phyloP scores from a whole-genome alignment of 179 eudicot genomes.

The Actinidia chinensis region DNA sequence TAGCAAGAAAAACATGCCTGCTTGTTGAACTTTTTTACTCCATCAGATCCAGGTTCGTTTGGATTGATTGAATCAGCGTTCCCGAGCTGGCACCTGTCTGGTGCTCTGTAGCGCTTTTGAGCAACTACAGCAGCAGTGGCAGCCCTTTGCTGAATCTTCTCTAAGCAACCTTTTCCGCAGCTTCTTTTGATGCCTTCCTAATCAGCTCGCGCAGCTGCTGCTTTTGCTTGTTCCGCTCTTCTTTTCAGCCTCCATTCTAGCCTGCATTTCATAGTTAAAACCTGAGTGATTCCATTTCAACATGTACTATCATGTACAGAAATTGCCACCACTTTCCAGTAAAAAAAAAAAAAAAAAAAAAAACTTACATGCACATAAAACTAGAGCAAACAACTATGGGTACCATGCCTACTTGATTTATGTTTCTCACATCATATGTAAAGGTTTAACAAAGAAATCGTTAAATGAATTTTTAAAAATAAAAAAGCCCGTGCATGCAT shows the following conservation, averaged over 20 bases:
- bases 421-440: no score
- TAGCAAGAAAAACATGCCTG: conserved; percentile 40
- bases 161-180: conserved; percentile 47
- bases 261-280: conserved; percentile 38
- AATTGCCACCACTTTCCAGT: background rate
- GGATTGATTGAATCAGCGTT: conserved; percentile 25
- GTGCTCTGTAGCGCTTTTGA: conserved; percentile 17
- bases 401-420: no score
- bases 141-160: conserved; percentile 34
- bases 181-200: conserved; percentile 64
- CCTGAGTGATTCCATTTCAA: background rate
- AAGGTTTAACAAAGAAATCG: no score
- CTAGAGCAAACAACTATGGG: no score
- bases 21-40: conserved; percentile 31
- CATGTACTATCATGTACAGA: background rate
- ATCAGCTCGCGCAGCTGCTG: conserved; percentile 62
- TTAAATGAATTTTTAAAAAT: no score
- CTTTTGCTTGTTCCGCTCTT: conserved; percentile 64
- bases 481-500: no score
- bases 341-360: no score
- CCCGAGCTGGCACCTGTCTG: conserved; percentile 15
- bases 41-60: conserved; percentile 31
- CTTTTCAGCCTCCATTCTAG: conserved; percentile 58
- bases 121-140: conserved; percentile 32
- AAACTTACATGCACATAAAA: no score